These are phyloP conservation scores for Backusella macrospora DNA, from an alignment of 192 early-diverging fungal species.

Conservation along the genomic window DNA sequence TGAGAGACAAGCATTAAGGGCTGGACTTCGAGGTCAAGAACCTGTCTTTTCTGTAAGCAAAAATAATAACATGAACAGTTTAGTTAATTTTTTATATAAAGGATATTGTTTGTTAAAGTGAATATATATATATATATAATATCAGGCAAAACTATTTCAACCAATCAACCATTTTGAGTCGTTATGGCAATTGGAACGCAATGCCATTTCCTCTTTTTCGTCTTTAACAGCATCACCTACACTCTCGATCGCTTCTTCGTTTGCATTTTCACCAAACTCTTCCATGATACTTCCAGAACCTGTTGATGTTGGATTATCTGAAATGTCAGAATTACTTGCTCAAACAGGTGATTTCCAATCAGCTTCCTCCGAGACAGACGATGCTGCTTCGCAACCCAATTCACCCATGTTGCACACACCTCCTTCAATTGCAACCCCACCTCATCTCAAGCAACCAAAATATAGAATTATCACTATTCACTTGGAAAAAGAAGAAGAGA, in stretches of 20 bases:
- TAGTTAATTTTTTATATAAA: not conserved
- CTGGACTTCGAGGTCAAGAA: slow-evolving; percentile 41
- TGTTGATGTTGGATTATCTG: slow-evolving; percentile 17
- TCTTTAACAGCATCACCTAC: slow-evolving; percentile 42
- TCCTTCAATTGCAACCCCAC: slow-evolving; percentile 26
- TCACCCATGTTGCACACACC: slow-evolving; percentile 26
- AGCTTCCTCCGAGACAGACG: slow-evolving; percentile 21
- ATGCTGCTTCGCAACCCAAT: slow-evolving; percentile 11
- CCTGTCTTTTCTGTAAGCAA: slow-evolving; percentile 38
- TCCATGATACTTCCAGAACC: slow-evolving; percentile 39
- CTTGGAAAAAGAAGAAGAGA: slow-evolving; percentile 41
- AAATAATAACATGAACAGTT: not conserved
- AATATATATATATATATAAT: not conserved
- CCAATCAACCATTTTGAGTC: slow-evolving; percentile 40
- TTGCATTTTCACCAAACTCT: slow-evolving; percentile 41
- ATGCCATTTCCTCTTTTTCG: slow-evolving; percentile 33
- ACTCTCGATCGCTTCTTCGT: slow-evolving; percentile 42
- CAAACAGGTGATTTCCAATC: slow-evolving; percentile 25
- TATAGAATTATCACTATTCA: slow-evolving; percentile 41
- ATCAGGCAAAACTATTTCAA: slow-evolving; percentile 40
- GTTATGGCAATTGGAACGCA: slow-evolving; percentile 44
- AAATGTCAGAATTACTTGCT: slow-evolving; percentile 29
- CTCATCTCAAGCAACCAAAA: slow-evolving; percentile 23
- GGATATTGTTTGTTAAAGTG: not conserved
- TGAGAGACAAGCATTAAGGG: slow-evolving; percentile 36